Conservation (phyloP, 345 rosid genomes). For the Corchorus olitorius region DNA sequence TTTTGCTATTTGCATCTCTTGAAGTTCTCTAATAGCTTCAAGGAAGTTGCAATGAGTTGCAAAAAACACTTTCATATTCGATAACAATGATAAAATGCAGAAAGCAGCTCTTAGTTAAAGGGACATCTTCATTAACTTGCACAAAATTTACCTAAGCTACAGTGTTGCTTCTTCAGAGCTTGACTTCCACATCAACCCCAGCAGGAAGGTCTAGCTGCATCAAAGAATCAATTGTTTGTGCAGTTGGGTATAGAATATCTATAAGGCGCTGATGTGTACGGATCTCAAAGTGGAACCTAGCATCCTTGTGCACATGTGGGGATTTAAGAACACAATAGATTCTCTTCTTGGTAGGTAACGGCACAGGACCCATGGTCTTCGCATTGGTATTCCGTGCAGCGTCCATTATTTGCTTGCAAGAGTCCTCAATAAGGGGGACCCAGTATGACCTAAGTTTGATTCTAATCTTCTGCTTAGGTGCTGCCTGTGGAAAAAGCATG, state of each 20-base stretch:
- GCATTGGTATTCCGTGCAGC: constrained; percentile 89
- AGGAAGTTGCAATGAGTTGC: background rate
- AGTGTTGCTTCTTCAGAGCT: constrained; percentile 58
- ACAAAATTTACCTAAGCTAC: constrained; percentile 28
- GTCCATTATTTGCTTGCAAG: constrained; percentile 96
- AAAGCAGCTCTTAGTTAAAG: background rate
- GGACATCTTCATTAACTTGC: background rate
- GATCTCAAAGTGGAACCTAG: constrained; percentile 94
- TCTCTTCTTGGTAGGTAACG: constrained; percentile 87
- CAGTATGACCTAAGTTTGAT: constrained; percentile 91
- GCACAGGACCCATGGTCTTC: constrained; percentile 95
- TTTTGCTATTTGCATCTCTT: background rate
- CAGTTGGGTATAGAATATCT: constrained; percentile 92
- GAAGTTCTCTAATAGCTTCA: background rate
- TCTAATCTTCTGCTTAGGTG: constrained; percentile 96
- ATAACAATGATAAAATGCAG: background rate
- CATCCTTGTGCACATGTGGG: constrained; percentile 99
- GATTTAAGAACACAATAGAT: constrained; percentile 95
- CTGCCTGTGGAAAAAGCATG: constrained; percentile 51
- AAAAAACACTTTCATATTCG: background rate
- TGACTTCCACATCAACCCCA: constrained; percentile 94
- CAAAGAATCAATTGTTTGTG: constrained; percentile 94
- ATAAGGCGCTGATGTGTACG: constrained; percentile 92
- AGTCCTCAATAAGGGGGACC: constrained; percentile 91
- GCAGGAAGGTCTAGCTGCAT: constrained; percentile 99